phyloP scores from a whole-genome alignment of 805 yeast species.

The Candida manassasensis region DNA sequence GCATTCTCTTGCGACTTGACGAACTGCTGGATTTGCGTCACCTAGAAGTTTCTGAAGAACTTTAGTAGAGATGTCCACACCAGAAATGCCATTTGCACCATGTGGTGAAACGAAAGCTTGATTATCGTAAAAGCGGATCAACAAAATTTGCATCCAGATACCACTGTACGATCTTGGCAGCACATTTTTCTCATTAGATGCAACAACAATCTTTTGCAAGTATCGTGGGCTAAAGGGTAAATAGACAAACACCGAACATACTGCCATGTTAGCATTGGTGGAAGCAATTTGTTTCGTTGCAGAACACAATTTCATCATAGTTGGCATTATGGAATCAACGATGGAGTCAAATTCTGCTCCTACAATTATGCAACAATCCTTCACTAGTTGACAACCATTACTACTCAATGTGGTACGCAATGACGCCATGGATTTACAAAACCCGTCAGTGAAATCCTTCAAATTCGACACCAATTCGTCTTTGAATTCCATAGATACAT shows the following conservation, averaged over 20 bases:
- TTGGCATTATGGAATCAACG: conserved; percentile 45
- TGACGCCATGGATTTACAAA: conserved; percentile 63
- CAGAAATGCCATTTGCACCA: conserved; percentile 13
- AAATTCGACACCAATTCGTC: conserved; percentile 32
- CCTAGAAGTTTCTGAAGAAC: conserved; percentile 56
- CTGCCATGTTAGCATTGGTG: conserved; percentile 49
- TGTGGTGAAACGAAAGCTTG: conserved; percentile 22
- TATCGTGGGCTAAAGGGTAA: conserved; percentile 51
- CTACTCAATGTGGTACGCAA: conserved; percentile 78
- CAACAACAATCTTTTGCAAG: conserved; percentile 43
- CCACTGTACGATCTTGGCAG: conserved; percentile 69
- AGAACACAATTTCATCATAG: conserved; percentile 49
- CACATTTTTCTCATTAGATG: conserved; percentile 64
- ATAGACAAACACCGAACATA: conserved; percentile 52
- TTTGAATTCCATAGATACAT: conserved; percentile 36
- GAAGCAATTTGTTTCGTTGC: conserved; percentile 64
- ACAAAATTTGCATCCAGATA: conserved; percentile 60
- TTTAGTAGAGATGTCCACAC: conserved; percentile 39
- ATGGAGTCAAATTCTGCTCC: conserved; percentile 40
- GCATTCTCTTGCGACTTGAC: conserved; percentile 68
- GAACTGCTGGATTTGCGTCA: conserved; percentile 77
- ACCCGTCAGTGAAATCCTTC: conserved; percentile 42
- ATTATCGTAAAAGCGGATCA: conserved; percentile 47
- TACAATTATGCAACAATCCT: conserved; percentile 53
- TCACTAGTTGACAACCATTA: conserved; percentile 70